Evolutionary conservation across 129 eudicot species (phyloP).

Genomic region (Artemisia argyi): DNA sequence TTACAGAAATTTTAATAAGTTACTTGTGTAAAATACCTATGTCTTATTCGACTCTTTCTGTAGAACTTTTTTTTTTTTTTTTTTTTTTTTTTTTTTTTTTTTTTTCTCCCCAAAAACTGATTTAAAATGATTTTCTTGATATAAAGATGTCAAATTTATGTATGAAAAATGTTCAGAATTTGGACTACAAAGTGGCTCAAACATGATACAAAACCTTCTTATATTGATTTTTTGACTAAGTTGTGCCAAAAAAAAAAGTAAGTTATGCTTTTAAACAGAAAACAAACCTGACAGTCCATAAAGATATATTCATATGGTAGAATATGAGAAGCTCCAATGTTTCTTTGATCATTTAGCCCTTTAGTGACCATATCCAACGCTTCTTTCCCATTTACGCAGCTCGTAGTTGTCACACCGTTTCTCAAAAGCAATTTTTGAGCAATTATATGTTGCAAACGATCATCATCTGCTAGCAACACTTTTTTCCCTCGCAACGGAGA

Average conservation of each 20-base stretch:
- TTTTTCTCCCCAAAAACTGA: too few species aligned
- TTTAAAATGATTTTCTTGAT: too few species aligned
- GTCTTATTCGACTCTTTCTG: too few species aligned
- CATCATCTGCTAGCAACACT: slow-evolving; percentile 48
- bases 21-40: too few species aligned
- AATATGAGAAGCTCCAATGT: slow-evolving; percentile 24
- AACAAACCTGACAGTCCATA: slow-evolving; percentile 66
- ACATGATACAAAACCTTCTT: too few species aligned
- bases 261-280: background rate
- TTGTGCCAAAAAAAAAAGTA: too few species aligned
- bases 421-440: slow-evolving; percentile 26
- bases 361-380: slow-evolving; percentile 35
- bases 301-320: slow-evolving; percentile 53
- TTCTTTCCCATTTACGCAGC: slow-evolving; percentile 43
- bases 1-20: background rate
- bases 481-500: slow-evolving; percentile 38
- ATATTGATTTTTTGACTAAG: too few species aligned
- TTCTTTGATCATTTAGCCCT: slow-evolving; percentile 32
- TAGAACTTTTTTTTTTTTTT: too few species aligned
- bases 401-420: slow-evolving; percentile 32
- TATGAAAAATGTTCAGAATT: too few species aligned
- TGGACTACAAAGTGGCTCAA: too few species aligned
- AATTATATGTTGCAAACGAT: slow-evolving; percentile 23
- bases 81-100: too few species aligned
- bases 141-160: too few species aligned